phyloP scores from a whole-genome alignment of 192 early-diverging fungal species.

The Coemansia sp. region DNA sequence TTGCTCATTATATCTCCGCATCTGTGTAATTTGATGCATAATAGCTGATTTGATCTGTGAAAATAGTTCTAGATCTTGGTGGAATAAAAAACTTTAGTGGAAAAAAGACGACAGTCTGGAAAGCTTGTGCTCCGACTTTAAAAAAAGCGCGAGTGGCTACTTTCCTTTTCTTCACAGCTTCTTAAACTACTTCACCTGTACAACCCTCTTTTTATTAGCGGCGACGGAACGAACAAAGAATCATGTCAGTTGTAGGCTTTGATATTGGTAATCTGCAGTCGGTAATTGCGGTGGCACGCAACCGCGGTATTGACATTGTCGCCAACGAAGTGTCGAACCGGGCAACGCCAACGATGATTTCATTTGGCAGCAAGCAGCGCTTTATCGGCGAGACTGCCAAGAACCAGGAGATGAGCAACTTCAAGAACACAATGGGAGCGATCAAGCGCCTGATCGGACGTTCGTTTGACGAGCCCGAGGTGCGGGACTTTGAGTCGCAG shows the following conservation, averaged over 20 bases:
- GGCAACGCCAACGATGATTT: slow-evolving; percentile 91
- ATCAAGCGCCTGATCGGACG: slow-evolving; percentile 93
- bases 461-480: slow-evolving; percentile 79
- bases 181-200: neutral
- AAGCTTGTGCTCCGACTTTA: too few species aligned
- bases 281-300: slow-evolving; percentile 95
- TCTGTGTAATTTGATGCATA: neutral
- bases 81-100: neutral
- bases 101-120: too few species aligned
- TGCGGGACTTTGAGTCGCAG: slow-evolving; percentile 77
- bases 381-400: slow-evolving; percentile 94
- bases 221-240: neutral
- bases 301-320: slow-evolving; percentile 97
- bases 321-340: slow-evolving; percentile 96
- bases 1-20: neutral
- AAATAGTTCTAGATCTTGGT: neutral
- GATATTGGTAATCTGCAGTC: slow-evolving; percentile 97
- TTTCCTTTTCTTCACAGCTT: too few species aligned
- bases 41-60: neutral
- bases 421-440: slow-evolving; percentile 89
- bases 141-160: too few species aligned
- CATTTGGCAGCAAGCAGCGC: slow-evolving; percentile 93
- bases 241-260: slow-evolving; percentile 73
- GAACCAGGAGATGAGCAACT: slow-evolving; percentile 94
- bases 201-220: neutral